phyloP scores from a whole-genome alignment of 2,329 filamentous ascomycete genomes.

The Aureobasidium zeae region DNA sequence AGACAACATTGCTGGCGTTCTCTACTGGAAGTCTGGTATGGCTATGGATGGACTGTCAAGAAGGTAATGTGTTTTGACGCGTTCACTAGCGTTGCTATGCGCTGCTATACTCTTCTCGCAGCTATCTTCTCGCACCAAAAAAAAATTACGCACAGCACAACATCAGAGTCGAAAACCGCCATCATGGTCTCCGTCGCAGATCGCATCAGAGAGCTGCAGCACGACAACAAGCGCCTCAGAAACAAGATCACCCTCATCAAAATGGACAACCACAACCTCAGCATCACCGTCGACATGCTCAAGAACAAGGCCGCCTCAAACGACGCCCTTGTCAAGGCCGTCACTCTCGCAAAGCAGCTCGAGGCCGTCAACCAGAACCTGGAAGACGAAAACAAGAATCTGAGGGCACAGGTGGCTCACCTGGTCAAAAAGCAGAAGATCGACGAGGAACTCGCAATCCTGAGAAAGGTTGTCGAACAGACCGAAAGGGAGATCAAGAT shows the following conservation, averaged over 20 bases:
- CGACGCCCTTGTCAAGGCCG: conserved; percentile 1
- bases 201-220: conserved; percentile 1
- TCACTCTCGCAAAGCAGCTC: neutral
- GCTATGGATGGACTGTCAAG: no score
- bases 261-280: conserved; percentile 1
- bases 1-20: no score
- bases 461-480: neutral
- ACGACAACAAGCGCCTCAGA: neutral
- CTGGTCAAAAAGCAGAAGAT: neutral
- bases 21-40: no score
- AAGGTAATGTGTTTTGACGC: no score
- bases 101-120: no score
- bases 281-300: conserved; percentile 5
- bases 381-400: conserved; percentile 2
- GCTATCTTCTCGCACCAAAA: no score
- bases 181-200: conserved; percentile 4
- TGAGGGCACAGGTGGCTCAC: neutral
- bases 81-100: no score
- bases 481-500: neutral
- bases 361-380: conserved; percentile 1
- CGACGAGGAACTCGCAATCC: neutral
- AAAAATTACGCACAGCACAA: no score
- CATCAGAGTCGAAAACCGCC: no score
- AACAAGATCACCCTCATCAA: neutral
- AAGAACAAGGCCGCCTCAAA: conserved; percentile 7